phyloP scores from a whole-genome alignment of 2,329 filamentous ascomycete genomes.

The Sodiomyces alkalinus region DNA sequence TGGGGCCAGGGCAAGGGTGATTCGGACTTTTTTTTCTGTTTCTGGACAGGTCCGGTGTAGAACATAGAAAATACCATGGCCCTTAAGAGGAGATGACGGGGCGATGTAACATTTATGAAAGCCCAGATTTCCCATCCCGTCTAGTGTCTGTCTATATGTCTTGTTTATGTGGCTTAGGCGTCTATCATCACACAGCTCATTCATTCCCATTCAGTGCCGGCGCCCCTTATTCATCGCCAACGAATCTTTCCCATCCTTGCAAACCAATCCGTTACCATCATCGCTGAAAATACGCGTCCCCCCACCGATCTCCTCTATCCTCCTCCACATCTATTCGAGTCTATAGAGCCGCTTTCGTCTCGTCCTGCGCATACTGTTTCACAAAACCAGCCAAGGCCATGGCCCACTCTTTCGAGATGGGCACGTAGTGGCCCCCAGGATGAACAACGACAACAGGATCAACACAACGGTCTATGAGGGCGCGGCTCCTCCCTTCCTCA shows the following conservation, averaged over 20 bases:
- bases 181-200: no score
- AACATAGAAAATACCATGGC: conserved; percentile 6
- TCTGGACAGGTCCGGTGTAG: conserved; percentile 7
- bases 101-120: conserved; percentile 5
- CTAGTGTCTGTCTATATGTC: conserved; percentile 3
- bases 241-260: no score
- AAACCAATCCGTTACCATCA: no score
- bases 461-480: conserved; percentile 49
- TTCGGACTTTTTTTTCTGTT: no score
- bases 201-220: no score
- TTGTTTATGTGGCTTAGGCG: no score
- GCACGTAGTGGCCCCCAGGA: conserved; percentile 83
- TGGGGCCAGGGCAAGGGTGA: background rate
- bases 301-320: background rate
- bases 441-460: conserved; percentile 46
- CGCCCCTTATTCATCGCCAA: no score
- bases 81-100: conserved; percentile 4
- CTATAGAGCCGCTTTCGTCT: no score
- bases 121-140: no score
- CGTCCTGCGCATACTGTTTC: conserved; percentile 19
- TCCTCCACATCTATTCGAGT: conserved; percentile 6
- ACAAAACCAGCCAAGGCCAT: conserved; percentile 64
- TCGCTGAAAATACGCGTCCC: no score
- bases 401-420: conserved; percentile 66
- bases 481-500: conserved; percentile 55